Conservation (phyloP, 257 asterid species). For the Scutellaria barbata region DNA sequence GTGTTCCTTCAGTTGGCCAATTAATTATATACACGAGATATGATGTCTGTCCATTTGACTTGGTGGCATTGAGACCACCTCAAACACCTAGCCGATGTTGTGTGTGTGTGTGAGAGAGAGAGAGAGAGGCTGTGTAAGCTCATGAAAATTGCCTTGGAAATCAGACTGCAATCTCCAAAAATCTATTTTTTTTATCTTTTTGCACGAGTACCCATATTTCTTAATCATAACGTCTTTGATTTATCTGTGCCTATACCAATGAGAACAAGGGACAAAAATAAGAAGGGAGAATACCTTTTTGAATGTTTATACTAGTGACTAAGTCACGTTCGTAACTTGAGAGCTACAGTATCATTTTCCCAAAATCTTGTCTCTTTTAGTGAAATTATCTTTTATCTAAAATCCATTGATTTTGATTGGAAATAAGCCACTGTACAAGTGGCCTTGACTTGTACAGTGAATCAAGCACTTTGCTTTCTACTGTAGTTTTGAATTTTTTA, state of each 20-base stretch:
- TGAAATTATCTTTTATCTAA: background rate
- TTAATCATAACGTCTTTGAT: background rate
- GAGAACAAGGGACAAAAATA: background rate
- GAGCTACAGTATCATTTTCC: background rate
- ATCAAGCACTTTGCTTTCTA: background rate
- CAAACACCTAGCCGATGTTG: too few relatives aligned
- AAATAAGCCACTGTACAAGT: background rate
- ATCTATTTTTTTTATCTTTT: background rate
- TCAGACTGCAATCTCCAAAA: background rate
- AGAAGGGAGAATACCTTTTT: background rate
- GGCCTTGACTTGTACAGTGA: slow-evolving; percentile 3
- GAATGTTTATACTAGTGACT: background rate
- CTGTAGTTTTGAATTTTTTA: background rate
- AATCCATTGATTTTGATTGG: background rate
- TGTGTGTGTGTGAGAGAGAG: background rate
- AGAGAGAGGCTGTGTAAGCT: background rate
- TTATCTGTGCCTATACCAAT: slow-evolving; percentile 16
- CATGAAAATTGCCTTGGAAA: slow-evolving; percentile 7
- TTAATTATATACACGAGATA: slow-evolving; percentile 9
- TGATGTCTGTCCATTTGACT: slow-evolving; percentile 2
- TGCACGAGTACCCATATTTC: background rate
- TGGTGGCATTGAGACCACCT: background rate
- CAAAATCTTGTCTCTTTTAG: background rate
- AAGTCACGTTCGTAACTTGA: background rate
- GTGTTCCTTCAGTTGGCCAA: slow-evolving; percentile 2